Conservation (phyloP, 2,329 filamentous ascomycete genomes). For the Pseudogymnoascus sp. region DNA sequence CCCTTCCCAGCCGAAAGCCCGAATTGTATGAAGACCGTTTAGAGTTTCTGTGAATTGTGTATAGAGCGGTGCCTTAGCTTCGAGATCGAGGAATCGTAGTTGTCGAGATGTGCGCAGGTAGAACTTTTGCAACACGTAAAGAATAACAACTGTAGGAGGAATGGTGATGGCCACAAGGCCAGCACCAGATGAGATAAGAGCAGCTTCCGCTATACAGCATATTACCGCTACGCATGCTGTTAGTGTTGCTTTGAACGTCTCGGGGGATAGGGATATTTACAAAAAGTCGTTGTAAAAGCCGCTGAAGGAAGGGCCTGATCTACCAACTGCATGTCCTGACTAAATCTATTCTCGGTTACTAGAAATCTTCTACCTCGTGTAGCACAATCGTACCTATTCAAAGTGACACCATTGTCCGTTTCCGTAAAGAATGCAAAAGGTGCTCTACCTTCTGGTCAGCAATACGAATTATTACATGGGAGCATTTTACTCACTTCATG, state of each 20-base stretch:
- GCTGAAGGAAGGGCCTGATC: slow-evolving; percentile 10
- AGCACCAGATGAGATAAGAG: slow-evolving; percentile 11
- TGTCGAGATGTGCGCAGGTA: slow-evolving; percentile 41
- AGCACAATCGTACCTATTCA: neutral
- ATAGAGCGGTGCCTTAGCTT: slow-evolving; percentile 35
- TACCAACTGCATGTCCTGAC: slow-evolving; percentile 16
- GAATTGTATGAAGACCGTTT: slow-evolving; percentile 35
- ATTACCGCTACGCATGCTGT: neutral
- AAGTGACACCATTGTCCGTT: slow-evolving; percentile 13
- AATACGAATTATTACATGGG: neutral
- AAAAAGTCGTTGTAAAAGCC: neutral
- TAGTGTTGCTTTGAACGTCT: neutral
- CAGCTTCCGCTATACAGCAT: neutral
- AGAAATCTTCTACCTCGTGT: neutral
- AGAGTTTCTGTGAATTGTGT: slow-evolving; percentile 39
- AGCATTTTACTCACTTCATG: slow-evolving; percentile 5
- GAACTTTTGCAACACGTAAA: slow-evolving; percentile 28
- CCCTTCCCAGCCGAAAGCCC: slow-evolving; percentile 37
- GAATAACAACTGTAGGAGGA: slow-evolving; percentile 12
- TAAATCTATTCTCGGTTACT: slow-evolving; percentile 13
- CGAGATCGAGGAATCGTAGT: slow-evolving; percentile 38
- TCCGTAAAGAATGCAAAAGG: slow-evolving; percentile 11
- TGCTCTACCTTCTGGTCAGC: slow-evolving; percentile 8
- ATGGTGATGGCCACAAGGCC: slow-evolving; percentile 14
- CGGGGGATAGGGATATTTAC: neutral